Percentiles rank a stretch among this genome's conserved stretches.
phyloP scores from a whole-genome alignment of 1,284 basidiomycete genomes.

The Naganishia sp. region DNA sequence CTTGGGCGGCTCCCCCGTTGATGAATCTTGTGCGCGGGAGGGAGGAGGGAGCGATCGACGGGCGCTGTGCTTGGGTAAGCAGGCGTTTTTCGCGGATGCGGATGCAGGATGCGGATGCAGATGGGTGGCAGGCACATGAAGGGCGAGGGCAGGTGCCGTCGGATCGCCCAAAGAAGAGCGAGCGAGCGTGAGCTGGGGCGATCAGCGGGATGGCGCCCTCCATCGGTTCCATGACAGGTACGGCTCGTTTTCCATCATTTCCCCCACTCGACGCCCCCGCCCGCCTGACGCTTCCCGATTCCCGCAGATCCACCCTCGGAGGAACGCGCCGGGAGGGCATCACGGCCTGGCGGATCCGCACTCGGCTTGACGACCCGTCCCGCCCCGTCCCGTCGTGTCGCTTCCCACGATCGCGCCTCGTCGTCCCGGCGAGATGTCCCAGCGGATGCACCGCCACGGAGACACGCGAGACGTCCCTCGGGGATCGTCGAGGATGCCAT shows the following conservation, averaged over 20 bases:
- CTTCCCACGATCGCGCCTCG: neutral
- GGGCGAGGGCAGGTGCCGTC: no score
- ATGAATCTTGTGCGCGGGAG: neutral
- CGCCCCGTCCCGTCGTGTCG: neutral
- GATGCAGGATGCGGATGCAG: no score
- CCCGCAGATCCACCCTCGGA: neutral
- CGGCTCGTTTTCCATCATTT: no score
- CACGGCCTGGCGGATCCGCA: neutral
- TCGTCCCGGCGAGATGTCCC: neutral
- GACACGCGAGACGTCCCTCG: neutral
- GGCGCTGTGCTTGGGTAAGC: neutral
- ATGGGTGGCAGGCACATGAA: no score
- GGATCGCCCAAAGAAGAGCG: no score
- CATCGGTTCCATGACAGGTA: no score
- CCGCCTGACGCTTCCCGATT: neutral
- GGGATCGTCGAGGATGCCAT: constrained; percentile 11
- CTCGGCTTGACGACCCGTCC: neutral
- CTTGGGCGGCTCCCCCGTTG: no score
- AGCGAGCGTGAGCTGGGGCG: no score
- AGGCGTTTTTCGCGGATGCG: no score
- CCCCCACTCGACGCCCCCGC: no score
- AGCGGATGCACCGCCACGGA: neutral
- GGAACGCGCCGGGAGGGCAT: neutral
- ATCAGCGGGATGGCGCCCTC: no score
- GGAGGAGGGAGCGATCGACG: neutral